phyloP scores from a whole-genome alignment of 2,329 filamentous ascomycete genomes.

The Chrysoporthe deuterocubensis region DNA sequence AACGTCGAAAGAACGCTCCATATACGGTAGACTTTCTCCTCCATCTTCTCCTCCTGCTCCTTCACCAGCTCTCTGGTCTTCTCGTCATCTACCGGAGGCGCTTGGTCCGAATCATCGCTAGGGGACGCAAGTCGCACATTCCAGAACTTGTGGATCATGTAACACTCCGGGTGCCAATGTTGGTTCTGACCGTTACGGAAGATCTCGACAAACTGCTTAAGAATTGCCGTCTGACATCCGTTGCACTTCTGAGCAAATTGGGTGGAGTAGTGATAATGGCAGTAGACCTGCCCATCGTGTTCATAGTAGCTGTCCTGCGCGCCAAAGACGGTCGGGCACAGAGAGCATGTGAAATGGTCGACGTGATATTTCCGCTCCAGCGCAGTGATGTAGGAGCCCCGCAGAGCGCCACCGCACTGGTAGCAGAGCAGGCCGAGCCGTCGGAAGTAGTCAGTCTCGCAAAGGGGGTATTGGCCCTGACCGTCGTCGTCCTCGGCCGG shows the following conservation, averaged over 20 bases:
- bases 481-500: constrained; percentile 91
- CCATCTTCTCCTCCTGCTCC: constrained; percentile 88
- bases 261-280: constrained; percentile 98
- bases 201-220: constrained; percentile 99
- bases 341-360: constrained; percentile 97
- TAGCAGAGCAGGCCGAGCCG: constrained; percentile 89
- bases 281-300: constrained; percentile 94
- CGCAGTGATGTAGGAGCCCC: constrained; percentile 97
- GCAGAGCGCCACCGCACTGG: constrained; percentile 87
- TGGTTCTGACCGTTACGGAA: constrained; percentile 98
- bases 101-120: constrained; percentile 50
- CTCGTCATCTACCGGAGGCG: constrained; percentile 52
- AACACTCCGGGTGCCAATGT: constrained; percentile 99
- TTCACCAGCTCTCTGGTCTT: constrained; percentile 77
- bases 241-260: constrained; percentile 96
- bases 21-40: constrained; percentile 96
- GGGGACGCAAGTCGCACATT: constrained; percentile 83
- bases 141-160: constrained; percentile 99
- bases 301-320: constrained; percentile 99
- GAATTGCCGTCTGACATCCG: constrained; percentile 93
- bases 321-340: constrained; percentile 96
- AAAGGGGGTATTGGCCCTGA: constrained; percentile 86
- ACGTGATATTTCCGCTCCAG: constrained; percentile 98
- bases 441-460: constrained; percentile 97
- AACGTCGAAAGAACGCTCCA: constrained; percentile 98